Conservation (phyloP, 108 stramenopile species). For the Pseudonitzschia multiseries region DNA sequence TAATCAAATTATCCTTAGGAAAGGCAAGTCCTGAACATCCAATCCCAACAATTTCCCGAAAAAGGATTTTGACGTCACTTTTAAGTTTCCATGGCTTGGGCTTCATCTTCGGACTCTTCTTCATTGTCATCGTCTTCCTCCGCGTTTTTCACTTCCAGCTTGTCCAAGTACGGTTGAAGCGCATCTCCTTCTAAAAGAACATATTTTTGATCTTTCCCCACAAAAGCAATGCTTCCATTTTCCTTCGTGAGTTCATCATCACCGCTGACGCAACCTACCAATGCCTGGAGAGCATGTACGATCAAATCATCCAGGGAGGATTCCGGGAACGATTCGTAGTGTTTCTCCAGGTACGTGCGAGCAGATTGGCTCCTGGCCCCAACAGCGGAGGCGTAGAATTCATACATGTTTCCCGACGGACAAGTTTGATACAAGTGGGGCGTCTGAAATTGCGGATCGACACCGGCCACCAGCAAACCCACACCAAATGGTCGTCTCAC, state of each 20-base stretch:
- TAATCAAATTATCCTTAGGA: too few relatives aligned
- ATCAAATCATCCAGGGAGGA: slow-evolving; percentile 84
- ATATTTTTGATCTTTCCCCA: slow-evolving; percentile 76
- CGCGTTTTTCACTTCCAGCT: slow-evolving; percentile 77
- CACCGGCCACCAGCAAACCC: slow-evolving; percentile 89
- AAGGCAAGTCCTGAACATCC: neutral
- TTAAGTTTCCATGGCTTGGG: slow-evolving; percentile 57
- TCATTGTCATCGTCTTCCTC: slow-evolving; percentile 62
- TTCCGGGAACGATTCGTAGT: slow-evolving; percentile 65
- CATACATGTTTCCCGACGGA: slow-evolving; percentile 96
- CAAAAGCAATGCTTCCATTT: slow-evolving; percentile 83
- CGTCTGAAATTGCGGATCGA: slow-evolving; percentile 66
- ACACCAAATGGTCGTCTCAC: slow-evolving; percentile 98
- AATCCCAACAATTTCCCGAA: neutral
- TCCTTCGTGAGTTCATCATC: slow-evolving; percentile 90
- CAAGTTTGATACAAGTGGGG: slow-evolving; percentile 97
- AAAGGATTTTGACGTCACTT: neutral
- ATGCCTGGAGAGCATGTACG: slow-evolving; percentile 93
- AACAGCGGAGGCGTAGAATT: slow-evolving; percentile 95
- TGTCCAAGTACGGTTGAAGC: slow-evolving; percentile 82
- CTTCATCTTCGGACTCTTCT: slow-evolving; percentile 42
- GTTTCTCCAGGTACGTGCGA: slow-evolving; percentile 97
- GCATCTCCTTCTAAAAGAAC: slow-evolving; percentile 80
- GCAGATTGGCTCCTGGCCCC: slow-evolving; percentile 94
- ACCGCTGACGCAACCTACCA: slow-evolving; percentile 89